Percentiles rank a stretch among this genome's conserved stretches.
Evolutionary conservation across 345 rosid species (phyloP).

Genomic region (Aethionema arabicum): DNA sequence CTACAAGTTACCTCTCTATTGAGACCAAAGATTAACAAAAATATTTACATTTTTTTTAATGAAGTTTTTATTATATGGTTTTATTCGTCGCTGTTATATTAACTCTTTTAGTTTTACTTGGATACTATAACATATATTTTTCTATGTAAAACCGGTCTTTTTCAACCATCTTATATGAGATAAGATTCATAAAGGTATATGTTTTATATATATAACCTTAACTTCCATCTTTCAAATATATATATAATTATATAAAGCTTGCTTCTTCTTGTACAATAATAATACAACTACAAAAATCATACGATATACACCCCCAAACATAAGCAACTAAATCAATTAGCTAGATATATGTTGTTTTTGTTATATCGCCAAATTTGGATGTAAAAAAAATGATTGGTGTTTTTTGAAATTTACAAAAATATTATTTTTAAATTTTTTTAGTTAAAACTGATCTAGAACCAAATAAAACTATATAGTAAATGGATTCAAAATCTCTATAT

Average conservation of each 20-base stretch:
- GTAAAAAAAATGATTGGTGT: too few species aligned
- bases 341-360: too few species aligned
- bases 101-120: conserved; percentile 37
- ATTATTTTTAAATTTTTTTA: too few species aligned
- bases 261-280: not conserved
- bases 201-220: not conserved
- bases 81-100: conserved; percentile 30
- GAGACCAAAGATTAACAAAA: conserved; percentile 32
- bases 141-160: conserved; percentile 18
- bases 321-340: too few species aligned
- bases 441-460: too few species aligned
- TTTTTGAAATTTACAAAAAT: too few species aligned
- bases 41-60: conserved; percentile 7
- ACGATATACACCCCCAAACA: too few species aligned
- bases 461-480: too few species aligned
- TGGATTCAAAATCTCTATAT: too few species aligned
- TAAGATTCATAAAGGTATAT: conserved; percentile 6
- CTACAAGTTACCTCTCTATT: conserved; percentile 40
- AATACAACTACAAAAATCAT: too few species aligned
- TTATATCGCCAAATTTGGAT: too few species aligned
- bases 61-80: conserved; percentile 33
- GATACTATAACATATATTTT: conserved; percentile 26
- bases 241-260: not conserved
- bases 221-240: too few species aligned
- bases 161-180: conserved; percentile 29